A percentile compares a stretch with the other conserved stretches of the same genome.
Evolutionary conservation across 2,329 filamentous ascomycete species (phyloP).

Genomic region (Epicoccum nigrum): DNA sequence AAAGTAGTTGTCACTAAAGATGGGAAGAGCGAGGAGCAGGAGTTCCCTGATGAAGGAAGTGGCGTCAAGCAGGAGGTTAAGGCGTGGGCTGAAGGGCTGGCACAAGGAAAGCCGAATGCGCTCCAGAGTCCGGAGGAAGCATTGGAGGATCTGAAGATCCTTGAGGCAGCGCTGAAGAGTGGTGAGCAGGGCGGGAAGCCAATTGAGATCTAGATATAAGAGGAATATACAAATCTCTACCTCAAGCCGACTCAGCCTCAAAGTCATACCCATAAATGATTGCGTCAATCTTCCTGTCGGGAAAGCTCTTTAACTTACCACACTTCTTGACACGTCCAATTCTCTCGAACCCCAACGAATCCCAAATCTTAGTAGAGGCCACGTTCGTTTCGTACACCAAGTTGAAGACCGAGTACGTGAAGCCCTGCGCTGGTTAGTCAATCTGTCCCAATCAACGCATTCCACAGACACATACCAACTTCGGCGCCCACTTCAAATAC

Average conservation of each 20-base stretch:
- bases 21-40: constrained; percentile 43
- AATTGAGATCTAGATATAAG: constrained; percentile 22
- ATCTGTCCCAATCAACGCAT: too few relatives aligned
- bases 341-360: constrained; percentile 75
- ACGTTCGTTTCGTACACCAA: constrained; percentile 89
- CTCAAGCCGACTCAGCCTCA: background rate
- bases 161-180: constrained; percentile 51
- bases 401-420: constrained; percentile 88
- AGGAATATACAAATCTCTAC: too few relatives aligned
- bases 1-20: constrained; percentile 43
- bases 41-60: constrained; percentile 56
- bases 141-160: constrained; percentile 65
- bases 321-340: constrained; percentile 71
- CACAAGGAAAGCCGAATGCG: constrained; percentile 56
- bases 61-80: constrained; percentile 66
- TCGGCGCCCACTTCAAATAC: constrained; percentile 54
- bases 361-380: constrained; percentile 64
- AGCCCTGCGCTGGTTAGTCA: constrained; percentile 59
- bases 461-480: constrained; percentile 35
- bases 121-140: constrained; percentile 64
- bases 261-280: constrained; percentile 22
- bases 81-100: constrained; percentile 64
- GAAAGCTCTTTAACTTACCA: constrained; percentile 15
- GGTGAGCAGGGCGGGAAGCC: constrained; percentile 48
- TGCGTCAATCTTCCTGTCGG: constrained; percentile 16